These are phyloP conservation scores for Monosporozyma yasuniensis DNA, from an alignment of 805 yeast genomes.

Conservation along the genomic window DNA sequence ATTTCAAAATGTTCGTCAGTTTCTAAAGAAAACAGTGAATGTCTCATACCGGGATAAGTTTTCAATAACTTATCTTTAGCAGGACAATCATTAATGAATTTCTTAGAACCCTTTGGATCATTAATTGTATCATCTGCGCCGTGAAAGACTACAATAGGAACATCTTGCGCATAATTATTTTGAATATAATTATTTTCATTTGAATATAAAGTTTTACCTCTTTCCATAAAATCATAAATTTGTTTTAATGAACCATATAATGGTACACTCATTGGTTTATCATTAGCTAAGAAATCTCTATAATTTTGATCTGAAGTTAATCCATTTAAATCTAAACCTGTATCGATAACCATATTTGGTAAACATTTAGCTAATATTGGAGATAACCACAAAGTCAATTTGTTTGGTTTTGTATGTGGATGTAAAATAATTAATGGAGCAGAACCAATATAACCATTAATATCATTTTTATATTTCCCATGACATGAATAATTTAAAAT, in stretches of 20 bases:
- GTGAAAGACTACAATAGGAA: slow-evolving; percentile 50
- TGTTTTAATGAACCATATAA: slow-evolving; percentile 45
- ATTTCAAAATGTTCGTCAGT: slow-evolving; percentile 33
- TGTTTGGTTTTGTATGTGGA: slow-evolving; percentile 50
- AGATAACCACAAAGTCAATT: slow-evolving; percentile 34
- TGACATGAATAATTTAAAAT: slow-evolving; percentile 49
- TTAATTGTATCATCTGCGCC: slow-evolving; percentile 59
- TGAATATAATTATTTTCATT: slow-evolving; percentile 30
- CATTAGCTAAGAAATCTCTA: slow-evolving; percentile 36
- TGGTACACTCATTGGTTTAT: slow-evolving; percentile 37
- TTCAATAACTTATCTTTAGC: slow-evolving; percentile 17
- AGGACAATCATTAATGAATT: slow-evolving; percentile 33
- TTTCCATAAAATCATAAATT: slow-evolving; percentile 48
- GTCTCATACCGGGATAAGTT: slow-evolving; percentile 23
- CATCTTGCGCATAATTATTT: slow-evolving; percentile 24
- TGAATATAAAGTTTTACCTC: slow-evolving; percentile 48
- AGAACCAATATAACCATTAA: slow-evolving; percentile 40
- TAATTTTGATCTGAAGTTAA: slow-evolving; percentile 43
- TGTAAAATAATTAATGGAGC: slow-evolving; percentile 57
- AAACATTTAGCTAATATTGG: slow-evolving; percentile 34
- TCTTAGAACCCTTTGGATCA: slow-evolving; percentile 39
- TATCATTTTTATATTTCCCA: slow-evolving; percentile 41
- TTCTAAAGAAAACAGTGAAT: slow-evolving; percentile 42
- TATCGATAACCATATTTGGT: slow-evolving; percentile 46
- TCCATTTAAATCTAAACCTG: slow-evolving; percentile 46